These are phyloP conservation scores for Eragrostis curvula DNA, from an alignment of 176 grass and related monocot species.

Conservation along the genomic window DNA sequence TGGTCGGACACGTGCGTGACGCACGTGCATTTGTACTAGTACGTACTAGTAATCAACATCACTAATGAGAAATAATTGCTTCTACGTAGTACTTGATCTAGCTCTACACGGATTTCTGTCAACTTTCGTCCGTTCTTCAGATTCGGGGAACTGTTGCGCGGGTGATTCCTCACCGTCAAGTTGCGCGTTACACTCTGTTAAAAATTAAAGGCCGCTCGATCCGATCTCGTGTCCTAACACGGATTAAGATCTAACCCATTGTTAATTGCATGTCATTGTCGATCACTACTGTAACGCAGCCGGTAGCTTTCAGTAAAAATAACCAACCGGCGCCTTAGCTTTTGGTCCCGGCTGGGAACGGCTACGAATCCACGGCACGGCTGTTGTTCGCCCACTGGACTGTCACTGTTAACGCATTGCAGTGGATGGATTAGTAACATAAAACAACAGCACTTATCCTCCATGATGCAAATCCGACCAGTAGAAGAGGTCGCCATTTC, in stretches of 20 bases:
- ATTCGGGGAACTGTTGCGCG: no score
- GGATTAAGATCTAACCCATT: conserved; percentile 3
- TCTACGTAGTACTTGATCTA: background rate
- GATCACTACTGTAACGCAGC: background rate
- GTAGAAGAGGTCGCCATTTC: no score
- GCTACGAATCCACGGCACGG: background rate
- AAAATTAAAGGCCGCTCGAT: no score
- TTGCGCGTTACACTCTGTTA: background rate
- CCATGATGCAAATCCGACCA: no score
- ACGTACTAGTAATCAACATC: no score
- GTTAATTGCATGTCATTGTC: background rate
- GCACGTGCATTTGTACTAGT: no score
- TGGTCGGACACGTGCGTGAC: no score
- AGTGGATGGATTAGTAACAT: no score
- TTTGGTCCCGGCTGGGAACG: background rate
- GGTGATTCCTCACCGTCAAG: background rate
- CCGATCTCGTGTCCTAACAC: background rate
- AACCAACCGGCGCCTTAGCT: background rate
- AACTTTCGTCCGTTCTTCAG: no score
- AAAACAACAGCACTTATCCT: no score
- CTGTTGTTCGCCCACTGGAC: no score
- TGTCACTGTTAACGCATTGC: background rate
- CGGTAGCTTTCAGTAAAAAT: background rate
- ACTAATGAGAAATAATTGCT: background rate
- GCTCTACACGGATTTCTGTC: background rate